Conservation (phyloP, 73 alveolate genomes). For the Paramecium pentaurelia region DNA sequence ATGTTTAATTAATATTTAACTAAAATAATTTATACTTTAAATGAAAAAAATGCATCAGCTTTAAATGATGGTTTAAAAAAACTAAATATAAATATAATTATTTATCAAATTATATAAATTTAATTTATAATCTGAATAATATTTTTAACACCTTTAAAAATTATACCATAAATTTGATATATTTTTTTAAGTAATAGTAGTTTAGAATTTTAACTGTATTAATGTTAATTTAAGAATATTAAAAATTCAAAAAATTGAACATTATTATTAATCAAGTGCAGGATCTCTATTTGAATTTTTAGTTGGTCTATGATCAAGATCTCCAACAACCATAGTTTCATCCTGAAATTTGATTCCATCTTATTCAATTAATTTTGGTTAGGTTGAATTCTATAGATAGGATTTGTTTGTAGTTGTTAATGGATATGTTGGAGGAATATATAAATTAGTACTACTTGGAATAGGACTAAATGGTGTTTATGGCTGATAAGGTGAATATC, state of each 20-base stretch:
- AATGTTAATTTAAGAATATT: neutral
- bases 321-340: slow-evolving; percentile 1
- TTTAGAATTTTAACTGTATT: neutral
- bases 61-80: no score
- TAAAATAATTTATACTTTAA: no score
- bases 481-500: neutral
- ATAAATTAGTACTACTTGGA: neutral
- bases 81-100: no score
- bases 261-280: neutral
- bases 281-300: neutral
- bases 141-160: no score
- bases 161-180: no score
- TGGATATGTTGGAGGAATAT: neutral
- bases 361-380: neutral
- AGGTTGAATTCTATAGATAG: neutral
- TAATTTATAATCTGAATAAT: neutral
- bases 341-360: neutral
- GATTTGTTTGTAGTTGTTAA: neutral
- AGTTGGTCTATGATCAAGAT: neutral
- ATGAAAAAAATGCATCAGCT: neutral
- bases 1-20: neutral
- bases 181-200: no score
- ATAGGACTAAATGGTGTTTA: neutral
- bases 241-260: neutral
- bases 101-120: no score